Percentiles rank a stretch among this genome's conserved stretches.
Conservation (phyloP, 306 rosid species). For the Malus domestica region ASM211411v1 NC_041798.1:568001-568500, state of each 20-base stretch:
- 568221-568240: not conserved
- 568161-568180: not conserved
- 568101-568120: not conserved
- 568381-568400: not conserved
- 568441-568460: no score
- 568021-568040: constrained; percentile 15
- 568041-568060: not conserved
- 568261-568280: not conserved
- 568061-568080: not conserved
- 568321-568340: constrained; percentile 12
- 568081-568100: constrained; percentile 4
- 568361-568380: not conserved
- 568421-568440: no score
- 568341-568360: not conserved
- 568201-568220: not conserved
- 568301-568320: not conserved
- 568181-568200: not conserved
- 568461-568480: no score
- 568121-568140: not conserved
- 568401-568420: not conserved
- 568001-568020: constrained; percentile 22
- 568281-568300: not conserved
- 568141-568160: not conserved
- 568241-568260: not conserved
- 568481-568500: not conserved